Base-by-base conservation (phyloP, 2,329 filamentous ascomycete genomes). In the Torrubiella hemipterigena region DNA sequence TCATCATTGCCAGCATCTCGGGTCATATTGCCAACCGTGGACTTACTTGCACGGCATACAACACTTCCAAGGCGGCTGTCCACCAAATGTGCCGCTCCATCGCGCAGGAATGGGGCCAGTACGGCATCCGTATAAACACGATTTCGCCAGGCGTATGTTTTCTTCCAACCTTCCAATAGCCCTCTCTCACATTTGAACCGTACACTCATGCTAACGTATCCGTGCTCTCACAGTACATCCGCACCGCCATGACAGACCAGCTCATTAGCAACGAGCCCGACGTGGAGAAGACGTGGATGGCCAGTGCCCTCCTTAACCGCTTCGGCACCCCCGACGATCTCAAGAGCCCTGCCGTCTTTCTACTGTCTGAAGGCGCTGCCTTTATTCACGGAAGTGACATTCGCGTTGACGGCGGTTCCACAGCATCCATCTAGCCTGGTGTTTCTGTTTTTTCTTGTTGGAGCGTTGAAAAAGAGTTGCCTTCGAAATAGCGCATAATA, bases 101-200 rank as follows among this genome's bases (percentile, higher is more conserved):
- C 4, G 73, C 73, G 6, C 56, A 67, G 14, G 73, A 77, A 55
- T 77, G 73, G 73, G 73, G 71, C 14, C 53, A 63, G 34, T 58
- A 73, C 47, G 69, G 67, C 17, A 79, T 81, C 33, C 62, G 76
- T 7, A 67, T 81, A 37, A 81, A 80, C 49, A 77, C 71, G 2
- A 59, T 81, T 27, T 77, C 71, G 27, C 74, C 76, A 0, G 75
- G 76, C 3, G 56, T 60, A 51, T 37, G 51, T 44, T 6, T 7
- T 32, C 14, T n/a, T n/a, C n/a, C n/a, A n/a, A n/a, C n/a, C n/a
- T n/a, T n/a, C n/a, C n/a, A n/a, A n/a, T n/a, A n/a, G n/a, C n/a
- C n/a, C n/a, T n/a, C n/a, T n/a, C n/a, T n/a, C n/a, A n/a, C n/a
- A n/a, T n/a, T n/a, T n/a, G n/a, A n/a, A n/a, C n/a, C n/a, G n/a